These are phyloP conservation scores for Rhypophila decipiens DNA, from an alignment of 495 filamentous ascomycete genomes.

Conservation along the genomic window DNA sequence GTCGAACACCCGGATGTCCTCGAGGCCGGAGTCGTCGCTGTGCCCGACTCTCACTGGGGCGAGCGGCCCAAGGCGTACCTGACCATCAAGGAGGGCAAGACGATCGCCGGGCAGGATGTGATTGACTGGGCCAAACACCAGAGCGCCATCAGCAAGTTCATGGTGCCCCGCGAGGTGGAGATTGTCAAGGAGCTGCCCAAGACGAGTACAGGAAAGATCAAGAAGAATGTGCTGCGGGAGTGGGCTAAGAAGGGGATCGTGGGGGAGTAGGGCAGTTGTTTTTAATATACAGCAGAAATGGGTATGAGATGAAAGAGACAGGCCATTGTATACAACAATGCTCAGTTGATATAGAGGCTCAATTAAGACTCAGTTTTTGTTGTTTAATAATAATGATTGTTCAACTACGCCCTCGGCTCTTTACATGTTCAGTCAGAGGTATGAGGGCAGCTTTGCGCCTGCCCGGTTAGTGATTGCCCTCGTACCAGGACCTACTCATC, in stretches of 20 bases:
- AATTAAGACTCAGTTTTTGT: too few species aligned
- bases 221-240: slow-evolving; percentile 87
- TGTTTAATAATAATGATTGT: too few species aligned
- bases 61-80: slow-evolving; percentile 92
- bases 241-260: slow-evolving; percentile 69
- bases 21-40: slow-evolving; percentile 86
- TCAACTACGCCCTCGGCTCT: too few species aligned
- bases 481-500: too few species aligned
- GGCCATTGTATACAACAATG: too few species aligned
- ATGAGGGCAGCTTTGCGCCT: too few species aligned
- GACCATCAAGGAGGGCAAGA: slow-evolving; percentile 61
- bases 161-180: slow-evolving; percentile 92
- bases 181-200: slow-evolving; percentile 84
- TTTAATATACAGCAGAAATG: too few species aligned
- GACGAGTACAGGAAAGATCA: slow-evolving; percentile 92
- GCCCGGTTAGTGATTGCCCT: too few species aligned
- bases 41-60: slow-evolving; percentile 87
- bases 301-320: too few species aligned
- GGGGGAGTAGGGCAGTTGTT: too few species aligned
- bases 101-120: slow-evolving; percentile 62
- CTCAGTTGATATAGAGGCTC: too few species aligned
- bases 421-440: too few species aligned
- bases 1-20: slow-evolving; percentile 81
- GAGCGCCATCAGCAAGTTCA: slow-evolving; percentile 81
- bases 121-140: slow-evolving; percentile 79